Base-by-base conservation (phyloP, 2,329 filamentous ascomycete genomes). In the Tolypocladium tropicale region DNA sequence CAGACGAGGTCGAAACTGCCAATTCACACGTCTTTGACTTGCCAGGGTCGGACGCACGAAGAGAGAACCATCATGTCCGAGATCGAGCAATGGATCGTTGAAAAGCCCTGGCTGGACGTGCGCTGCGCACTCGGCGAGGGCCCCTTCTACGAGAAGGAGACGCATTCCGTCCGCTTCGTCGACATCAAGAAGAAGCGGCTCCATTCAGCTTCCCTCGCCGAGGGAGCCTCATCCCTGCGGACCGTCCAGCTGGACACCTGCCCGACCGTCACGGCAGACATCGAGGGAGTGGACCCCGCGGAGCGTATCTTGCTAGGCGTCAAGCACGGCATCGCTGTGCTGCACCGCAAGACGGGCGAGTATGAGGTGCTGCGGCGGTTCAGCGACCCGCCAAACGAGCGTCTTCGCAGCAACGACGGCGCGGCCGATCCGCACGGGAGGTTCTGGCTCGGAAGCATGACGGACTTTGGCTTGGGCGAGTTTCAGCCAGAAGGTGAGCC, bases 381-480 rank as follows among this genome's bases (percentile, higher is more conserved):
- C 64, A 64, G 68, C 59, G 70, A 74, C 43, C 62, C 65, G 34
- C 60, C 64, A 36, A 80, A 76, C 60, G 73, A 79, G 68, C 73
- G 84, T 25, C 76, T 89, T 68, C 75, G 83, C 56, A 79, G 87
- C 70, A 96, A 96, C 67, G 92, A 96, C 67, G 91, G 91, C 51
- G 87, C 84, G 6, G 84, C 89, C 53, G 91, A 96, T 67, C 85
- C 84, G 30, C 79, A 85, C 59, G 91, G 92, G 34, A 78, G 90
- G 36, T 94, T 93, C 73, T 95, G 90, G 88, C 78, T 91, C 6
- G 90, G 90, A 9, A 82, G 82, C 59, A 95, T 96, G 89, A 94
- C 90, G 60, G 90, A 95, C 66, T 82, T 83, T 63, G 72, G 71
- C 18, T 62, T 74, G 23, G 79, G 80, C 36, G 70, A 72, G 3